Conservation (phyloP, 192 early-diverging fungal species). For the Backusella sp. region DNA sequence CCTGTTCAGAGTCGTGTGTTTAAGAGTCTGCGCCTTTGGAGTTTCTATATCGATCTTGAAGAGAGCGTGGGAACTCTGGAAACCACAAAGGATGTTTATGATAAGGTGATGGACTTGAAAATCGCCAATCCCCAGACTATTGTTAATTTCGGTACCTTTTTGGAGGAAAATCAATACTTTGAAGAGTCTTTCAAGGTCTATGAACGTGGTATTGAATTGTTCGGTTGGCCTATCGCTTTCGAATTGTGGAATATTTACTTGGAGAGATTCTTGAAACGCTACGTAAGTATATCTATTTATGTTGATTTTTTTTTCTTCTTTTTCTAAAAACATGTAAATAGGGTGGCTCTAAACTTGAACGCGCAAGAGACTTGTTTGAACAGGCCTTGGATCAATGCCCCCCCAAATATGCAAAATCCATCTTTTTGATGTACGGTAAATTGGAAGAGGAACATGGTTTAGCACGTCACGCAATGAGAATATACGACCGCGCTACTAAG, state of each 20-base stretch:
- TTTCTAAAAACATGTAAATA: slow-evolving; percentile 15
- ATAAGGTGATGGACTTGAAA: slow-evolving; percentile 88
- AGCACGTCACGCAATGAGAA: slow-evolving; percentile 87
- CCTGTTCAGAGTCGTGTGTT: slow-evolving; percentile 80
- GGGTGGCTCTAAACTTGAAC: slow-evolving; percentile 84
- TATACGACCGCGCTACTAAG: slow-evolving; percentile 89
- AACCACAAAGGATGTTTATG: slow-evolving; percentile 80
- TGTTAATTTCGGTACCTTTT: slow-evolving; percentile 89
- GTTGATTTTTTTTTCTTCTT: neutral
- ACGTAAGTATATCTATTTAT: slow-evolving; percentile 43
- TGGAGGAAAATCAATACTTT: slow-evolving; percentile 87
- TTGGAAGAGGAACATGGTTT: slow-evolving; percentile 92
- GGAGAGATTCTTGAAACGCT: slow-evolving; percentile 79
- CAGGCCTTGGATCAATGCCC: slow-evolving; percentile 88
- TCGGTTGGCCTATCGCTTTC: slow-evolving; percentile 95
- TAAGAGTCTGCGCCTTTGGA: slow-evolving; percentile 89
- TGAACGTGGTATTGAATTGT: slow-evolving; percentile 94
- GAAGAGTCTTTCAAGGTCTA: slow-evolving; percentile 96
- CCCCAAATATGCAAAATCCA: slow-evolving; percentile 76
- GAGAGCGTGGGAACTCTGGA: slow-evolving; percentile 86
- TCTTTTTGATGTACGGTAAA: slow-evolving; percentile 90
- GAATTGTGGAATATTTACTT: slow-evolving; percentile 98
- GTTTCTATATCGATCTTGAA: slow-evolving; percentile 91
- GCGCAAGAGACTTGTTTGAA: slow-evolving; percentile 94
- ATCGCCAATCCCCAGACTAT: slow-evolving; percentile 96